Evolutionary conservation across 2,329 filamentous ascomycete genomes (phyloP).

Genomic region (Ascochyta pisi): DNA sequence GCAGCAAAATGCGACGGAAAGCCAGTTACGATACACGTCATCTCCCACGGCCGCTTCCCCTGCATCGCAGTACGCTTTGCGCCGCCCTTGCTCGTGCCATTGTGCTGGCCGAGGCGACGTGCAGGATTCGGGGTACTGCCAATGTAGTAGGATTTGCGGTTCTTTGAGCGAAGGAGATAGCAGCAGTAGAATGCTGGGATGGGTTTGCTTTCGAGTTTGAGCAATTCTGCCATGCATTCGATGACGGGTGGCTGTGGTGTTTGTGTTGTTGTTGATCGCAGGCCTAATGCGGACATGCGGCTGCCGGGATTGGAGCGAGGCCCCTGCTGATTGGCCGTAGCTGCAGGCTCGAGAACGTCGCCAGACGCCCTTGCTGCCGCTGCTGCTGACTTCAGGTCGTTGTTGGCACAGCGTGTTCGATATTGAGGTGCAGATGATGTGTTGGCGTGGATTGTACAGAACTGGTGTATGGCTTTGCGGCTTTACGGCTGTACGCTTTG

Average conservation of each 20-base stretch:
- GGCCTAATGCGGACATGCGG: slow-evolving; percentile 25
- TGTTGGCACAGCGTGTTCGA: slow-evolving; percentile 17
- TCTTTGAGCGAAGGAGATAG: slow-evolving; percentile 86
- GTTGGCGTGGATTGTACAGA: not conserved
- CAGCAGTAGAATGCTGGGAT: slow-evolving; percentile 93
- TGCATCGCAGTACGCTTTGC: slow-evolving; percentile 75
- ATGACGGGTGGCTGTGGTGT: slow-evolving; percentile 5
- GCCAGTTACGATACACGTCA: slow-evolving; percentile 83
- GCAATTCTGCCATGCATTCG: slow-evolving; percentile 15
- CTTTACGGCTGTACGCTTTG: not conserved
- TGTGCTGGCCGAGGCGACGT: slow-evolving; percentile 87
- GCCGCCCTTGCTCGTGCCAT: slow-evolving; percentile 82
- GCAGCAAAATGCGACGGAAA: slow-evolving; percentile 89
- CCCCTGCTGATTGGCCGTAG: slow-evolving; percentile 21
- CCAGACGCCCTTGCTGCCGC: slow-evolving; percentile 32
- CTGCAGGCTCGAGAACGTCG: slow-evolving; percentile 13
- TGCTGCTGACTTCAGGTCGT: slow-evolving; percentile 27
- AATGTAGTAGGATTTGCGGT: slow-evolving; percentile 78
- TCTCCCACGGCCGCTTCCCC: slow-evolving; percentile 76
- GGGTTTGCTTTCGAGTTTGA: slow-evolving; percentile 35
- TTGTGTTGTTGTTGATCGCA: slow-evolving; percentile 23
- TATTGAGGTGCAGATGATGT: not conserved
- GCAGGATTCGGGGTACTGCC: slow-evolving; percentile 90
- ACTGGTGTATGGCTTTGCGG: too few species aligned
- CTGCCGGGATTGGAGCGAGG: slow-evolving; percentile 24